Percentiles rank a stretch among this genome's conserved stretches.
These are phyloP conservation scores for Chaetomiaceae sp. DNA, from an alignment of 2,329 filamentous ascomycete genomes.

Conservation along the genomic window DNA sequence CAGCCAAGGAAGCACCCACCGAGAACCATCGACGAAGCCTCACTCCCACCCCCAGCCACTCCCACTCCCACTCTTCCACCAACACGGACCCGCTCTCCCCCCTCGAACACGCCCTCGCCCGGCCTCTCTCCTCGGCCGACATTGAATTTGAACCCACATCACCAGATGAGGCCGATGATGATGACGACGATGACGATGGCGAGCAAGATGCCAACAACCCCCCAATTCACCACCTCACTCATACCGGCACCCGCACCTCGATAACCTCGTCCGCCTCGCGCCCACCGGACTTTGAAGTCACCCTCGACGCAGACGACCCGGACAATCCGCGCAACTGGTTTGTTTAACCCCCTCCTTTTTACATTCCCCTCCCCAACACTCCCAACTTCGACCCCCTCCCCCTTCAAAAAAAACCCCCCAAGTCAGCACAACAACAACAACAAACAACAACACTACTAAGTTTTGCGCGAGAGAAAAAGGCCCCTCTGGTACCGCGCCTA, in stretches of 20 bases:
- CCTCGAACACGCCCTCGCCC: slow-evolving; percentile 11
- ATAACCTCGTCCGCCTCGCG: slow-evolving; percentile 37
- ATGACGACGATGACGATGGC: slow-evolving; percentile 9
- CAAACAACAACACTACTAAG: background rate
- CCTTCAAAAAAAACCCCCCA: background rate
- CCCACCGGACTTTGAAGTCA: slow-evolving; percentile 61
- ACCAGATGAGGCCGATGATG: background rate
- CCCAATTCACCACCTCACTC: slow-evolving; percentile 34
- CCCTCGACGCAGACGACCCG: slow-evolving; percentile 58
- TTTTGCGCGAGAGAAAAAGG: slow-evolving; percentile 35
- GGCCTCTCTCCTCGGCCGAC: slow-evolving; percentile 1
- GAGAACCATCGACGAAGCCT: background rate
- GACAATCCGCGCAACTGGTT: slow-evolving; percentile 63
- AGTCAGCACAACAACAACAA: background rate
- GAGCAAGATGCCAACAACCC: slow-evolving; percentile 5
- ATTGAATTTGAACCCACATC: background rate
- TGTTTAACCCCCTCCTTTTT: background rate
- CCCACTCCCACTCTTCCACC: slow-evolving; percentile 4
- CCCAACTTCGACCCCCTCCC: background rate
- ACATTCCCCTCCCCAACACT: background rate
- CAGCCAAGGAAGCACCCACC: background rate
- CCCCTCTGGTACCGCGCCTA: slow-evolving; percentile 43
- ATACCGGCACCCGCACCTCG: slow-evolving; percentile 37
- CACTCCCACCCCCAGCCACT: background rate
- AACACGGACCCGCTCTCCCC: slow-evolving; percentile 14